Evolutionary conservation across 163 green algal species (phyloP), one percentile per base, ranked within the genome.

Genomic region (Scenedesmus sp.): DNA sequence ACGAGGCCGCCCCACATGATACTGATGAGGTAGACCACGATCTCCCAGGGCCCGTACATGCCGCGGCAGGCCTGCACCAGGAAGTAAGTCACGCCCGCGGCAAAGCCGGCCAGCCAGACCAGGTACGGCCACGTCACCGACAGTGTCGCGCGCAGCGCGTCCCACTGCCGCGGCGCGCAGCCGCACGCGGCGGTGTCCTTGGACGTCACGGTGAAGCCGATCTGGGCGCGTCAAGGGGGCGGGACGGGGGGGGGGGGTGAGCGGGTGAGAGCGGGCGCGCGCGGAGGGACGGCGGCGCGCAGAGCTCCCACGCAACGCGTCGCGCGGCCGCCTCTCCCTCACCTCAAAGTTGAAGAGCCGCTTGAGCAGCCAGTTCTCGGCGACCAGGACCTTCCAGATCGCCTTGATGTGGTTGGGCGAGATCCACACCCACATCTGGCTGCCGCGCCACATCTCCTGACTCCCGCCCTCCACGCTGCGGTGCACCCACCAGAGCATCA

Each of bases 351-450:
- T 34, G 18, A 66, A 78, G 31, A 86, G 56, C 51, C 50, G 26
- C 47, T 83, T 86, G 51, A 83, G 26, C 2, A 90, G 34, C 34
- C 54, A 51, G 36, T 53, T 79, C 39, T 89, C 85, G 0, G 85
- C 66, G 29, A 81, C 36, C 5, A 84, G 31, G 15, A 89, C 85
- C 56, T 83, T 85, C 78, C 83, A 89, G 28, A 87, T 86, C 3
- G 85, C 80, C 31, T 76, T 75, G n/a, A 85, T 29, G 69, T 90
- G 89, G 76, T 89, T 90, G 11, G 85, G 85, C 5, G 42, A 39
- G 24, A 79, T 65, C 85, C 85, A 89, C 24, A 89, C 44, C 71
- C 71, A 79, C 79, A 79, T 83, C 84, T 90, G 85, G 28, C 47
- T 71, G 28, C 85, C 85, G 4, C 85, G 44, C 85, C 85, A 90